Evolutionary conservation across 225 moss, liverwort and hornwort species (phyloP), one percentile per base, ranked within the genome.

Genomic region (Sphagnum tenellum): DNA sequence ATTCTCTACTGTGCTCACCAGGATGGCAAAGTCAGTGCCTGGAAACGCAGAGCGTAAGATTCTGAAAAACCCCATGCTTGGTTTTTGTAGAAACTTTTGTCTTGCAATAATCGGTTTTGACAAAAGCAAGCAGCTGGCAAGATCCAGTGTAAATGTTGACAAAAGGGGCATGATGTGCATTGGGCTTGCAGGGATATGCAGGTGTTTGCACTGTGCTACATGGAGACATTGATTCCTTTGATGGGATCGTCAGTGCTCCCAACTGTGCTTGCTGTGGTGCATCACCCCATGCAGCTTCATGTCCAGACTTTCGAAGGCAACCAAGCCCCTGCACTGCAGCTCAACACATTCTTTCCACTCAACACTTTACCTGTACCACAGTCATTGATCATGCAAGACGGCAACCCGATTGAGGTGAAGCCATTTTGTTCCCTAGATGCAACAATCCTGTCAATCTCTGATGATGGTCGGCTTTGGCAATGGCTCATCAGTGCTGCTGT

Each of bases 381-480:
- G 3, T 64, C 70, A 56, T 68, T 72, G 59, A 63, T 70, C 48
- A 12, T 44, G 48, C 29, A 29, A 29, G 78, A 70, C 47, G 47
- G 9, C 46, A 66, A 79, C 69, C 57, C 66, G 4, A 29, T 64
- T 58, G 71, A 85, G 69, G 48, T 65, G 14, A 72, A 59, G 57
- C 63, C 56, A 62, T 48, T 62, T 45, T 71, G 67, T 53, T 45
- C 69, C 53, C 59, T 79, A 44, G 82, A 90, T 71, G 83, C 84
- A 57, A 90, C 89, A 5, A 81, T 98, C 67, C 73, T 98, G 58
- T 89, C 87, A 75, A 67, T 93, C 62, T 85, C 83, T 63, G 98
- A 93, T 64, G 98, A 98, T 84, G 98, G 98, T 66, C 87, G 87
- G 62, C 72, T 93, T 72, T 98, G 83, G 90, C 93, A 89, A 66